Base-by-base conservation (phyloP, 2,329 filamentous ascomycete species). In the Elsinoe necatrix region DNA sequence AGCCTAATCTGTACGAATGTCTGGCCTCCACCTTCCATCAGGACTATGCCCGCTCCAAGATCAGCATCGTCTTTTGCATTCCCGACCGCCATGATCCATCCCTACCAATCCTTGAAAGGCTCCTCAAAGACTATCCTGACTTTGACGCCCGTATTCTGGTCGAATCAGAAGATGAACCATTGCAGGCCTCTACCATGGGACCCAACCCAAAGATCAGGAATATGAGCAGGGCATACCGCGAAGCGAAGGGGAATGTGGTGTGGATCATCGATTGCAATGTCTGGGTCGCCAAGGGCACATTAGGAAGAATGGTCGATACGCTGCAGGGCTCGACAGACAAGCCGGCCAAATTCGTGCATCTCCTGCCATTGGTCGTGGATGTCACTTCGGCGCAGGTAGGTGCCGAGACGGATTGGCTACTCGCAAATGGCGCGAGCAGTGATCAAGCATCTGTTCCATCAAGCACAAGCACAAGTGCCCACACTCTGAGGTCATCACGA, bases 191-290 rank as follows among this genome's bases (percentile, higher is more conserved):
- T 29, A 70, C 72, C 9, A 78, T 97, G 57, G 95, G 95, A 0
- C 93, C 93, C 1, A 98, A 98, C 66, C 93, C 93, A n/a, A 98
- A 98, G 75, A 95, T 98, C 64, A 80, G 93, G 52, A 98, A 98
- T 69, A 89, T 97, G 77, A 96, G 91, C 68, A 82, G 89, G 42
- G 91, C 89, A 1, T 98, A 96, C 68, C 77, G 90, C 25, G 91
- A 97, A 67, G 89, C 90, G 1, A 85, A 85, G 61, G 86, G 87
- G 1, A 90, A 96, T 67, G 79, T 97, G 23, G 78, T 98, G 20
- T 98, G 93, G 93, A 85, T 96, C 52, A 80, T 95, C 18, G 93
- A 98, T 72, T 96, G 91, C 74, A 98, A 98, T 66, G 84, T 98
- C 54, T 98, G 95, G 93, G 80, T 96, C 34, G 83, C 83, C 4